Base-by-base conservation (phyloP, 2,329 filamentous ascomycete genomes). In the Colletotrichum kahawae region DNA sequence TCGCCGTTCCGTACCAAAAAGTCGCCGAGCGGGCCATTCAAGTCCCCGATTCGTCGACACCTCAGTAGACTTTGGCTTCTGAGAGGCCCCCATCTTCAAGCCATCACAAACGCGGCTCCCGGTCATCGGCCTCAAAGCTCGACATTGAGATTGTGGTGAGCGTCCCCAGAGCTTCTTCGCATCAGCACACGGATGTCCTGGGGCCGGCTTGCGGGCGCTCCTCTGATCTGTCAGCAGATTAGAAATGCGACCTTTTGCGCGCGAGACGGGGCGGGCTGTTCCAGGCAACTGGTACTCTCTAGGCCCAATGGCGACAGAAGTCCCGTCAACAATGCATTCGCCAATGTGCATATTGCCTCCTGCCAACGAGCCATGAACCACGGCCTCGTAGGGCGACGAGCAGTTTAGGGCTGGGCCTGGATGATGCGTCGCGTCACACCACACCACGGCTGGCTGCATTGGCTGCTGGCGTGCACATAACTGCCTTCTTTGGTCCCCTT, bases 361-460 rank as follows among this genome's bases (percentile, higher is more conserved):
- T 56, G 43, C 34, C 36, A 65, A 75, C 36, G 34, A 57, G 36
- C 56, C 70, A 34, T 31, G 33, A 27, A 36, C 34, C 33, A 16
- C 38, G 65, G 74, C 73, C 73, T 48, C 54, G 63, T 73, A 75
- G 48, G 73, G 73, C 73, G 65, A 67, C 13, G 21, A 33, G 29
- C 34, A n/a, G 63, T 56, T 60, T 70, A 74, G 66, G 74, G 65
- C 74, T 76, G 71, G 68, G 33, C 66, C 48, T 59, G 69, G 18
- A 64, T 12, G 48, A 68, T 57, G 59, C 34, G 43, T 51, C 48
- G 59, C 36, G 63, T 68, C 69, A 72, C 69, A 70, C 43, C 60
- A 66, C 73, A 27, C 43, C 60, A 68, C 57, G 43, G 57, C 38
- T 57, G 57, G 66, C 63, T 68, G 62, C 72, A 75, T 75, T 71